Base-by-base conservation (phyloP, 1,284 basidiomycete genomes). In the Binderoboletus segoi region DNA sequence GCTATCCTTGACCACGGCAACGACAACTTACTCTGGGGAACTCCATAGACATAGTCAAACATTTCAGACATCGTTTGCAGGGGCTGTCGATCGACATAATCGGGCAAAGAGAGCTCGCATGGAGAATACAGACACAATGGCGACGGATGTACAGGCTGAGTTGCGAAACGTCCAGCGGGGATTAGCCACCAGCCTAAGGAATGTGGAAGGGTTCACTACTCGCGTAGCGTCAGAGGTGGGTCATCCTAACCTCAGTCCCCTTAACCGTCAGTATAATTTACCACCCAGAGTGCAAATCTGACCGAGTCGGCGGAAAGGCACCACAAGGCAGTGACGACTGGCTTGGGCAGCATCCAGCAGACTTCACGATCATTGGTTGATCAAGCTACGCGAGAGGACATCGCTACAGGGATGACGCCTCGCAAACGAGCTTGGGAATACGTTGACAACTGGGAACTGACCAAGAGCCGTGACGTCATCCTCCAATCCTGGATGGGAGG, bases 351-450 rank as follows among this genome's bases (percentile, higher is more conserved):
- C 7, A 69, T 89, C 20, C 79, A 82, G 44, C 74, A 80, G 35
- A 78, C 78, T 1, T 79, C 81, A 8, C 74, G 79, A 33, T 73
- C 75, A 13, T 73, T 92, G n/a, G 64, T 80, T 5, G 79, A 83
- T 24, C 75, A 85, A 53, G 89, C 86, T 8, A 78, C 82, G 4
- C 79, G 75, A 54, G 83, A 86, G 54, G 89, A 90, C 63, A 68
- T 73, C 30, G 73, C 86, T 3, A 89, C 85, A 12, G 90, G 89
- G 11, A 73, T 73, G 53, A 93, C 90, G 5, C 91, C 91, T 26
- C 81, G 81, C 43, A 92, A 90, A 74, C 84, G 86, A 40, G 72
- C 72, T 35, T 88, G 86, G 83, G 73, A 85, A 57, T 88, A 85
- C 61, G 75, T 78, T 7, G 86, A 89, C 58, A 73, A 82, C 51